phyloP scores from a whole-genome alignment of 202 grass and related monocot species.

The Schoenoplectus tabernaemontani region DNA sequence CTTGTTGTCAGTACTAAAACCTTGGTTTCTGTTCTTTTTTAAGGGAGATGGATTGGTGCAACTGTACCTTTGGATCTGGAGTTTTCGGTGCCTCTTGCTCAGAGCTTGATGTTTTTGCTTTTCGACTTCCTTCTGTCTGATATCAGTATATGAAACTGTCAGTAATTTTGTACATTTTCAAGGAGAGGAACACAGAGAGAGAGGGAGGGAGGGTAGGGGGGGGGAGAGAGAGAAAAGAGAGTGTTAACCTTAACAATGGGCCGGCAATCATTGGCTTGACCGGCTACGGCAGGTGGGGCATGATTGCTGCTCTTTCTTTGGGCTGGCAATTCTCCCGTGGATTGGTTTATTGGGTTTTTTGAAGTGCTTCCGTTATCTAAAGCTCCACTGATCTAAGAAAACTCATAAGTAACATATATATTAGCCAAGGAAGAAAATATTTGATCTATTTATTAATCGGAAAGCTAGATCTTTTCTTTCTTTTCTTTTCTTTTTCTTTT shows the following conservation, averaged over 20 bases:
- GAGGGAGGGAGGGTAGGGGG: not conserved
- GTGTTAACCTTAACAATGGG: constrained; percentile 35
- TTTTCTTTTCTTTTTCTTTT: not conserved
- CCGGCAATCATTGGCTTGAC: constrained; percentile 31
- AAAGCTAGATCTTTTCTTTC: not conserved
- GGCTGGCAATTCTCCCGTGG: constrained; percentile 24
- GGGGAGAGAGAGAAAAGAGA: constrained; percentile 15
- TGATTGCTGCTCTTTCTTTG: constrained; percentile 17
- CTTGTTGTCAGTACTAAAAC: not conserved
- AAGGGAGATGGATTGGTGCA: not conserved
- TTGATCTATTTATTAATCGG: not conserved
- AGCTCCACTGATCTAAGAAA: not conserved
- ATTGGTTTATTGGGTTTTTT: constrained; percentile 22
- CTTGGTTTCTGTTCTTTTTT: not conserved
- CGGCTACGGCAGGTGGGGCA: constrained; percentile 10
- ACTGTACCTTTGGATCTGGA: constrained; percentile 63
- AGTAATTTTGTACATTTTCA: not conserved
- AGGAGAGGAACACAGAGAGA: not conserved
- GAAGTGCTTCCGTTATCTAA: constrained; percentile 40
- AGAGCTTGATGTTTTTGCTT: constrained; percentile 45
- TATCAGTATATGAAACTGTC: constrained; percentile 5
- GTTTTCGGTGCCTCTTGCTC: constrained; percentile 51
- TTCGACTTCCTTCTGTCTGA: constrained; percentile 64
- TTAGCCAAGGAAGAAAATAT: not conserved
- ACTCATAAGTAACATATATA: not conserved